phyloP scores from a whole-genome alignment of 345 rosid genomes.

The Lenwebbia sp. region DNA sequence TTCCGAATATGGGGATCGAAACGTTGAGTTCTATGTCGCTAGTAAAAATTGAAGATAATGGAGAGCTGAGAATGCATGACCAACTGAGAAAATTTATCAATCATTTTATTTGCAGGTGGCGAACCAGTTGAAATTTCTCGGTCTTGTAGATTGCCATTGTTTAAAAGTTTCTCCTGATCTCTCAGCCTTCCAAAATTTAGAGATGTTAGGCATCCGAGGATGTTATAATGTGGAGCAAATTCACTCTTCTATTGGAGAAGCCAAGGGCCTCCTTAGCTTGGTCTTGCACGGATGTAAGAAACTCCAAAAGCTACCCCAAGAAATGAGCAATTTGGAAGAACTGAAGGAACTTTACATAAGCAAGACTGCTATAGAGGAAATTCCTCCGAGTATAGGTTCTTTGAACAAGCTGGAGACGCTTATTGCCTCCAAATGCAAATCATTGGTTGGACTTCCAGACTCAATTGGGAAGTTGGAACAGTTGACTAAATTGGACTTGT shows the following conservation, averaged over 20 bases:
- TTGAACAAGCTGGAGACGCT: no score
- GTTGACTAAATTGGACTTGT: background rate
- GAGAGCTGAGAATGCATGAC: background rate
- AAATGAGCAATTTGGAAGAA: background rate
- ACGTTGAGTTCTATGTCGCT: background rate
- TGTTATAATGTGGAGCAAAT: background rate
- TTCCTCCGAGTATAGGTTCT: no score
- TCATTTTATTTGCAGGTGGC: background rate
- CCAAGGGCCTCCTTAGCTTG: rapidly evolving
- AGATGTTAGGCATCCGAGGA: rapidly evolving
- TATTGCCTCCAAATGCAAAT: no score
- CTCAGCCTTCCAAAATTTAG: background rate
- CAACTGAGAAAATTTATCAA: background rate
- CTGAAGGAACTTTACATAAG: rapidly evolving
- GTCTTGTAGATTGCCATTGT: rapidly evolving
- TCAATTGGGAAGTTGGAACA: background rate
- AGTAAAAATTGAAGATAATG: background rate
- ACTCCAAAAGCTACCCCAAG: background rate
- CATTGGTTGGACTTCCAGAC: no score
- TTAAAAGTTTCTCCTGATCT: background rate
- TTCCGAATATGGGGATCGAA: background rate
- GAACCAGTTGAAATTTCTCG: background rate
- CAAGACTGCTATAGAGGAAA: background rate
- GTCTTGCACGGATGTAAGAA: rapidly evolving
- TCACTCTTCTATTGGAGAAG: background rate